These are phyloP conservation scores for Sugiyamaella japonica DNA, from an alignment of 1,139 yeast genomes.

Conservation along the genomic window DNA sequence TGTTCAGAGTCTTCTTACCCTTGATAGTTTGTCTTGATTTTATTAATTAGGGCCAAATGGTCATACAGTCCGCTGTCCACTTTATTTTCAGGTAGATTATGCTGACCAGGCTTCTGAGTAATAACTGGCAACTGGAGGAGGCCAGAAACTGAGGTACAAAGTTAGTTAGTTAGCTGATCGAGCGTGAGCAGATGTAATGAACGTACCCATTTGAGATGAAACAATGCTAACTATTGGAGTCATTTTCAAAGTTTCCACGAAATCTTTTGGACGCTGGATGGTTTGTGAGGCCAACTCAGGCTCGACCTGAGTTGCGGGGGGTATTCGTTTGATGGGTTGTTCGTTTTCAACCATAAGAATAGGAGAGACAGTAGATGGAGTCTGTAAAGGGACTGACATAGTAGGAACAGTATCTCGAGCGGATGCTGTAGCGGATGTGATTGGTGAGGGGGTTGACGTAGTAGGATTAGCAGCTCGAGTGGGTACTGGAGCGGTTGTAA, in stretches of 20 bases:
- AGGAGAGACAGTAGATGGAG: too few relatives aligned
- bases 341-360: too few relatives aligned
- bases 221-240: not conserved
- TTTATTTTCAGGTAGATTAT: not conserved
- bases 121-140: conserved; percentile 2
- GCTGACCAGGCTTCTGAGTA: not conserved
- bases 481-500: too few relatives aligned
- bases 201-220: conserved; percentile 2
- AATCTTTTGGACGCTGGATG: conserved; percentile 3
- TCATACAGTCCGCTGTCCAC: not conserved
- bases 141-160: not conserved
- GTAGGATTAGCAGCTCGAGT: too few relatives aligned
- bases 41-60: not conserved
- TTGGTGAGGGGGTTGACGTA: too few relatives aligned
- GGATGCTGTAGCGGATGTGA: too few relatives aligned
- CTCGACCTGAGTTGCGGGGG: too few relatives aligned
- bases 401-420: too few relatives aligned
- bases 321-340: too few relatives aligned
- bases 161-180: not conserved
- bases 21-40: not conserved
- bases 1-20: not conserved
- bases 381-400: too few relatives aligned
- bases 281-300: not conserved
- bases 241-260: not conserved
- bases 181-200: not conserved